phyloP scores from a whole-genome alignment of 2,329 filamentous ascomycete genomes.

The Raffaelea deltoideospora region DNA sequence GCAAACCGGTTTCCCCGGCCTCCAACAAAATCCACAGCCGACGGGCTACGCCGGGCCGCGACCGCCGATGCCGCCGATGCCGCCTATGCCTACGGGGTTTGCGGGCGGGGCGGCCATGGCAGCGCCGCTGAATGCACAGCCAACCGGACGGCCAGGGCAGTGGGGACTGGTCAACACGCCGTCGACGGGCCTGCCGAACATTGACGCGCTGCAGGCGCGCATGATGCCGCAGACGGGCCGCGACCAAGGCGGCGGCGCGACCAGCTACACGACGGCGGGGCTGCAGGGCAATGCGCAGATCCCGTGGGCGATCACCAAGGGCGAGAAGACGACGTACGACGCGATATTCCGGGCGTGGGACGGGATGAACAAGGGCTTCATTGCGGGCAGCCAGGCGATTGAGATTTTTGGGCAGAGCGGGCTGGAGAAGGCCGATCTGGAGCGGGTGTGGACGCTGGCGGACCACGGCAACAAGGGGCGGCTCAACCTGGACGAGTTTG shows the following conservation, averaged over 20 bases:
- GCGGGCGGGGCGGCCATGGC: slow-evolving; percentile 55
- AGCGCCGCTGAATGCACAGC: slow-evolving; percentile 71
- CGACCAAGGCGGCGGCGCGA: slow-evolving; percentile 65
- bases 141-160: slow-evolving; percentile 81
- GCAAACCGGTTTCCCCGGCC: slow-evolving; percentile 53
- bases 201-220: slow-evolving; percentile 77
- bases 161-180: slow-evolving; percentile 98
- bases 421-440: slow-evolving; percentile 75
- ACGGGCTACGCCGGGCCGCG: slow-evolving; percentile 69
- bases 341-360: slow-evolving; percentile 94
- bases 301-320: slow-evolving; percentile 96
- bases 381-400: slow-evolving; percentile 82
- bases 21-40: slow-evolving; percentile 49
- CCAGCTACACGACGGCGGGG: slow-evolving; percentile 68
- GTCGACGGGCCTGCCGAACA: slow-evolving; percentile 76
- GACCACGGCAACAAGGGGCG: slow-evolving; percentile 90
- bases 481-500: slow-evolving; percentile 91
- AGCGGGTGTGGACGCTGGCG: slow-evolving; percentile 86
- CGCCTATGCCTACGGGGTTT: slow-evolving; percentile 53
- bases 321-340: slow-evolving; percentile 95
- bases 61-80: slow-evolving; percentile 87
- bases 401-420: slow-evolving; percentile 97
- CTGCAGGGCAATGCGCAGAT: slow-evolving; percentile 89
- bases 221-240: slow-evolving; percentile 97
- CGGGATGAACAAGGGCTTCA: slow-evolving; percentile 81